Evolutionary conservation across 2,329 filamentous ascomycete genomes (phyloP).

Genomic region (Stemphylium vesicarium): DNA sequence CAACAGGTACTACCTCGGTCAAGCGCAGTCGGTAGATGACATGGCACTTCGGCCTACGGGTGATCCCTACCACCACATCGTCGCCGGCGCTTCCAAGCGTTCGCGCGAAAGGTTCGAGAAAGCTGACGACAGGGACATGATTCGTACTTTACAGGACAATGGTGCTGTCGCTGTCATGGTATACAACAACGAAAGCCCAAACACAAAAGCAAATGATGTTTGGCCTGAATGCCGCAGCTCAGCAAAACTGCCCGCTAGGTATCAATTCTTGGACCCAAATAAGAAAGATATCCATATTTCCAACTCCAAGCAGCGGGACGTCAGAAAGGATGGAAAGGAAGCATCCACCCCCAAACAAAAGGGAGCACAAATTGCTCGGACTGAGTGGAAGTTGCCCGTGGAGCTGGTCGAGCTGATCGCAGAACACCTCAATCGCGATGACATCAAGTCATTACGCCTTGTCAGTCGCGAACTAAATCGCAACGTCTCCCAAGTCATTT

Average conservation of each 20-base stretch:
- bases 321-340: background rate
- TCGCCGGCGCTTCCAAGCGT: conserved; percentile 23
- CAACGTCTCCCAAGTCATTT: conserved; percentile 64
- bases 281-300: background rate
- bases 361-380: conserved; percentile 41
- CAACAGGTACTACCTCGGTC: background rate
- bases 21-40: background rate
- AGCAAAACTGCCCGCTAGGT: conserved; percentile 34
- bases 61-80: background rate
- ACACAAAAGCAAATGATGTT: conserved; percentile 42
- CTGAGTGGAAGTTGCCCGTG: conserved; percentile 57
- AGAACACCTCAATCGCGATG: conserved; percentile 61
- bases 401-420: conserved; percentile 68
- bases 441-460: conserved; percentile 66
- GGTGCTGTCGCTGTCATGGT: conserved; percentile 35
- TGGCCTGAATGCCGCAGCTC: conserved; percentile 44
- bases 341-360: background rate
- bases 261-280: conserved; percentile 25
- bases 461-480: conserved; percentile 66
- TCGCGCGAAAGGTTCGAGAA: conserved; percentile 25
- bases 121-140: conserved; percentile 18
- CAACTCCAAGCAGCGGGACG: conserved; percentile 2
- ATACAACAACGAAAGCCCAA: conserved; percentile 24
- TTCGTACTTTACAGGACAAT: conserved; percentile 18
- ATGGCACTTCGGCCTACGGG: background rate